These are phyloP conservation scores for Novymonas esmeraldas DNA, from an alignment of 208 protist species.

Conservation along the genomic window DNA sequence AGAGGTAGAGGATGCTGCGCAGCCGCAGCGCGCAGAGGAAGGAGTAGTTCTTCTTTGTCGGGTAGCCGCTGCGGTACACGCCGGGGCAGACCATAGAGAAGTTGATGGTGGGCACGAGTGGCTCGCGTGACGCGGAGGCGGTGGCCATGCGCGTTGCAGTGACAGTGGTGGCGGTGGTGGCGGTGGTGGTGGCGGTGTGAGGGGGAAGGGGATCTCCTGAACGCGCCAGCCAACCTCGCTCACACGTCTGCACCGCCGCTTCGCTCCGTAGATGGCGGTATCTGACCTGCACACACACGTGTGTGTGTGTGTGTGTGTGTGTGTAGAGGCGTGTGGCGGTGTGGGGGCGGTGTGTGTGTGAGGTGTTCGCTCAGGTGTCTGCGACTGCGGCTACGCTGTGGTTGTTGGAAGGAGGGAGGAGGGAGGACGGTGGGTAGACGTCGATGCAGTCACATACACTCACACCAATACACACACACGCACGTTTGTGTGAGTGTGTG, in stretches of 20 bases:
- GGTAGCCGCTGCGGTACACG: conserved; percentile 96
- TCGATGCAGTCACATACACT: not conserved
- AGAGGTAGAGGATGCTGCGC: conserved; percentile 95
- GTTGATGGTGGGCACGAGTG: conserved; percentile 91
- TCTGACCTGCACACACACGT: too few relatives aligned
- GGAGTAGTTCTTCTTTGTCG: conserved; percentile 96
- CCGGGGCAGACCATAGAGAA: conserved; percentile 97
- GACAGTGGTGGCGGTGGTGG: too few relatives aligned
- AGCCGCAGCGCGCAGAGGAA: conserved; percentile 95
- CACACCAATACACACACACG: too few relatives aligned
- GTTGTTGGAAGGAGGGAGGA: not conserved
- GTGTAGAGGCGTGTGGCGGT: not conserved
- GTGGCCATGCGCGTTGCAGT: conserved; percentile 29
- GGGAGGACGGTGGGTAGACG: not conserved
- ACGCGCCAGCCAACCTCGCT: too few relatives aligned
- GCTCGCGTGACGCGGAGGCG: conserved; percentile 45
- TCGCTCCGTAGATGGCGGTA: too few relatives aligned
- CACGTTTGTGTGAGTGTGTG: not conserved
- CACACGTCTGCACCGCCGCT: too few relatives aligned
- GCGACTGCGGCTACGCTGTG: too few relatives aligned
- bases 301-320: conserved; percentile 4
- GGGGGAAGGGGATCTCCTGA: too few relatives aligned
- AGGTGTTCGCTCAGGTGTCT: too few relatives aligned
- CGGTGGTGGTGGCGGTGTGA: too few relatives aligned
- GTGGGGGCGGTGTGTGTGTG: not conserved